These are phyloP conservation scores for Buxus sempervirens DNA, from an alignment of 164 flowering plant species.

Conservation along the genomic window DNA sequence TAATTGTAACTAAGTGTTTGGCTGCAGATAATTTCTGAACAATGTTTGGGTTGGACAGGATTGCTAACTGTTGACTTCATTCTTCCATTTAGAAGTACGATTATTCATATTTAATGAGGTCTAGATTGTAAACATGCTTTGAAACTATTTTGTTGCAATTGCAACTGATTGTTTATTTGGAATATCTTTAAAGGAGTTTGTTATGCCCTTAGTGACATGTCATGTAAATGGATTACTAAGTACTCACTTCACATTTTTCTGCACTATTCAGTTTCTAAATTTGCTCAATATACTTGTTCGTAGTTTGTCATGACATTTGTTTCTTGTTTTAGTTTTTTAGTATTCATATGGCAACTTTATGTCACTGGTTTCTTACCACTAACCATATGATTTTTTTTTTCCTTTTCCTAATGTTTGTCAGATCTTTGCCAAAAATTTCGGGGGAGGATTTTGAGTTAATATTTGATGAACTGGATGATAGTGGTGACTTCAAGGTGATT, in stretches of 20 bases:
- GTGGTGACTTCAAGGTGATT: constrained; percentile 77
- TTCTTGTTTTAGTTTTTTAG: constrained; percentile 1
- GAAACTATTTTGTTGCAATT: background rate
- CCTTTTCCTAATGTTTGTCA: constrained; percentile 18
- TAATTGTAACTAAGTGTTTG: background rate
- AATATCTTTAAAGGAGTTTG: background rate
- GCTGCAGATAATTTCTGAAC: background rate
- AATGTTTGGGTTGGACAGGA: background rate
- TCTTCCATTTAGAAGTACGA: background rate
- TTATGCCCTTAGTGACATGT: background rate
- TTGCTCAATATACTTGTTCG: background rate
- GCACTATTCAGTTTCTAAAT: background rate
- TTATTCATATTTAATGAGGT: background rate
- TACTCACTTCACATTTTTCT: background rate
- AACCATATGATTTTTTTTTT: background rate
- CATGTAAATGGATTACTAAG: background rate
- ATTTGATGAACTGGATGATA: constrained; percentile 84
- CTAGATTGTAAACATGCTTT: background rate
- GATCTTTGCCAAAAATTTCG: constrained; percentile 86
- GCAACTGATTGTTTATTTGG: background rate
- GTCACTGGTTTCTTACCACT: background rate
- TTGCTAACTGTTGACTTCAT: background rate
- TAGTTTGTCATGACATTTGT: background rate
- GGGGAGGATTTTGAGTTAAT: constrained; percentile 82
- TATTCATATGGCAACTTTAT: background rate